Base-by-base conservation (phyloP, 73 alveolate species). In the Loxodes magnus region DNA sequence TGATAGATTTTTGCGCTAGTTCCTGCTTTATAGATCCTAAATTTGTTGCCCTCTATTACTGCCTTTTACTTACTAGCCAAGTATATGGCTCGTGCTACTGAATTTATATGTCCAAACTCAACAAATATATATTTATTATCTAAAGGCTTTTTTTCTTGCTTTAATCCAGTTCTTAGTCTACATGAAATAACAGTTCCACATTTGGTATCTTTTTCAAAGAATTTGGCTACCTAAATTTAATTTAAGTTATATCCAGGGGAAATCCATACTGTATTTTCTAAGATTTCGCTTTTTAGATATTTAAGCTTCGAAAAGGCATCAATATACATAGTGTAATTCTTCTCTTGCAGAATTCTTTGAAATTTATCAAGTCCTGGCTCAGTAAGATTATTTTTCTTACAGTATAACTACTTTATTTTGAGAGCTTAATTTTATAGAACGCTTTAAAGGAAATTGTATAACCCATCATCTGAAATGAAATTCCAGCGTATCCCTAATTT, bases 1-100 rank as follows among this genome's bases (percentile, higher is more conserved):
- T 24, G 24, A 15, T 16, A 15, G 24, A 10, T 55, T 31, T 54
- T 51, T 21, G 94, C 83, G 58, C 88, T 79, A 17, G 92, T 79
- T 54, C 98, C 98, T 2, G 94, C 94, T 50, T 84, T 88, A 73
- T 79, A 88, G 44, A 79, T 64, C 71, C 91, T 84, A 54, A 67
- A 71, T 24, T 59, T 74, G 50, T 59, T 69, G 20, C 94, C 91
- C 36, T 48, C 39, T 15, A 84, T 27, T 4, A 17, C 19, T 3
- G 91, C 76, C 66, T 64, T 50, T 50, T 71, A 59, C 73, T 82
- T 79, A 14, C 88, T 58, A 10, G 96, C 96, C 21, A 88, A 69
- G 30, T 85, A 81, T 7, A 84, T 65, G 51, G 81, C 41, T 70
- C 92, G 74, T 35, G 87, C 79, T 14, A 84, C 91, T 60, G 86